These are phyloP conservation scores for Citrus trifoliata DNA, from an alignment of 345 rosid genomes.

Conservation along the genomic window DNA sequence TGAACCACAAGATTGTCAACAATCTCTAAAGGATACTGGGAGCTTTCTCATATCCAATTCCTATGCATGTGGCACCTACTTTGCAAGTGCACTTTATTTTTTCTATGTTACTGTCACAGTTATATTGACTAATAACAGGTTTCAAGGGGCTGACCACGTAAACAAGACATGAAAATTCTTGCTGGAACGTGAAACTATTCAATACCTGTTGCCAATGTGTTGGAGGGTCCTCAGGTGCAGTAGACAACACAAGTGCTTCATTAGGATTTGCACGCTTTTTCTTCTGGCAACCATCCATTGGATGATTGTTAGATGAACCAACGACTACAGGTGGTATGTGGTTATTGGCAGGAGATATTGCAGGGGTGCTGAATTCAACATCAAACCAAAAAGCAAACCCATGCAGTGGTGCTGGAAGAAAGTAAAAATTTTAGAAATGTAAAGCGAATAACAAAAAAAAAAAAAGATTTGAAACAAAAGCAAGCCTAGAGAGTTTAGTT, in stretches of 20 bases:
- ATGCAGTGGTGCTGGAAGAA: conserved; percentile 82
- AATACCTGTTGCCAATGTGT: conserved; percentile 98
- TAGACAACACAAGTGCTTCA: conserved; percentile 72
- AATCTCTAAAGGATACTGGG: not conserved
- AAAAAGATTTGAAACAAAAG: not conserved
- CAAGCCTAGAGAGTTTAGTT: not conserved
- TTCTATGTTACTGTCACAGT: not conserved
- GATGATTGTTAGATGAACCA: conserved; percentile 35
- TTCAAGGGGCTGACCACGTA: not conserved
- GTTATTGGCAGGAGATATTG: conserved; percentile 40
- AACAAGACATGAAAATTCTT: not conserved
- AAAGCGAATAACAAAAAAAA: not conserved
- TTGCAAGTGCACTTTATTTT: not conserved
- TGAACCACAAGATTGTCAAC: not conserved
- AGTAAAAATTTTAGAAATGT: conserved; percentile 14
- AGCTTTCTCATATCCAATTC: not conserved
- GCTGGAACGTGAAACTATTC: not conserved
- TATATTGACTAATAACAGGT: not conserved
- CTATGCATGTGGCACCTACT: not conserved
- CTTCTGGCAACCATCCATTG: conserved; percentile 48
- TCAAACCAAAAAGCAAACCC: conserved; percentile 99
- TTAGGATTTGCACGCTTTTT: conserved; percentile 70
- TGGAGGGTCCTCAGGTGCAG: conserved; percentile 91
- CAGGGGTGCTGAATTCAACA: conserved; percentile 69
- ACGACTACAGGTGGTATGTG: conserved; percentile 21